These are phyloP conservation scores for Herpetomonas tarakana DNA, from an alignment of 208 protist genomes.

Conservation along the genomic window DNA sequence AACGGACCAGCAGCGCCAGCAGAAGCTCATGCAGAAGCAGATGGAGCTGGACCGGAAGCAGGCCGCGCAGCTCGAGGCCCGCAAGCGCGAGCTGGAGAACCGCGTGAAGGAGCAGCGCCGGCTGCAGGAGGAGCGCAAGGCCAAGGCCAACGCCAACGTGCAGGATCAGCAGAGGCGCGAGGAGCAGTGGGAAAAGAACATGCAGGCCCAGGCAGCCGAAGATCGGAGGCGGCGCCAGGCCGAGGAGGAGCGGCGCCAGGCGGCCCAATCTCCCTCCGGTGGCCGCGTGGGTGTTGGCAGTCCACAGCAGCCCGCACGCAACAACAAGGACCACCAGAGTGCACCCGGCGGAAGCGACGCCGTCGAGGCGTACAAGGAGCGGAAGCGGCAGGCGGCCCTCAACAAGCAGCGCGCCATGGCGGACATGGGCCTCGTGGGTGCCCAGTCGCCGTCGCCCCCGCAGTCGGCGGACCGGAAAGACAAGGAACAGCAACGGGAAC, in stretches of 20 bases:
- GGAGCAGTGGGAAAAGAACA: conserved; percentile 76
- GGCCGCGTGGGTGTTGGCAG: conserved; percentile 4
- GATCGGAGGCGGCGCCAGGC: conserved; percentile 18
- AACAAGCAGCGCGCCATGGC: conserved; percentile 63
- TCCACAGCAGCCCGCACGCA: conserved; percentile 9
- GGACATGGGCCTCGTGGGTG: conserved; percentile 2
- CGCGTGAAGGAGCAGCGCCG: conserved; percentile 66
- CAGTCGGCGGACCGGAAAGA: background rate
- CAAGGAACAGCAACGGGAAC: too few relatives aligned
- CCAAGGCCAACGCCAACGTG: conserved; percentile 43
- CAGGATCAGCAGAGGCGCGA: conserved; percentile 49
- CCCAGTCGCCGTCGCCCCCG: background rate
- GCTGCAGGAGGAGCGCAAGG: conserved; percentile 29
- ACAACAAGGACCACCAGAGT: conserved; percentile 15
- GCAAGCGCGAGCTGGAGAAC: conserved; percentile 59
- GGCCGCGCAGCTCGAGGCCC: conserved; percentile 39
- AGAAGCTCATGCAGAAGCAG: conserved; percentile 45
- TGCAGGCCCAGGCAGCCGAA: conserved; percentile 45
- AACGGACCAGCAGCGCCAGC: conserved; percentile 34
- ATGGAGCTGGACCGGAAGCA: conserved; percentile 42
- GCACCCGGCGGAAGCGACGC: conserved; percentile 15
- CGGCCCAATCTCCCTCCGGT: conserved; percentile 9
- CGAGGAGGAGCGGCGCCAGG: conserved; percentile 21
- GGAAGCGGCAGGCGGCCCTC: conserved; percentile 68
- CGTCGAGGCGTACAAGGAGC: conserved; percentile 69